Conservation (phyloP, 768 basidiomycete genomes). For the Mycena filopes region DNA sequence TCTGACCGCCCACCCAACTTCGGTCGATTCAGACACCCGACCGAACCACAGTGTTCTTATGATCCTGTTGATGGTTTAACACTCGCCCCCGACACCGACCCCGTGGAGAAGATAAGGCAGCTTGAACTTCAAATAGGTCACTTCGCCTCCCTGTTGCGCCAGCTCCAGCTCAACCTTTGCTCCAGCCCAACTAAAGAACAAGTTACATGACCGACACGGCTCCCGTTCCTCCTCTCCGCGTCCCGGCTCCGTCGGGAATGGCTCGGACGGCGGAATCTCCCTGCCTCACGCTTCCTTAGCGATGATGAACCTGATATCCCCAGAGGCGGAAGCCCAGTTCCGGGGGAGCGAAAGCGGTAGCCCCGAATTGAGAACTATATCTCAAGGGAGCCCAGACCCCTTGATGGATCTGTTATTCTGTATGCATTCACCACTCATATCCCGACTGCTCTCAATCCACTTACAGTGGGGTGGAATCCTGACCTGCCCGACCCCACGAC, state of each 20-base stretch:
- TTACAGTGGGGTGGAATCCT: conserved; percentile 89
- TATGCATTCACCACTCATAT: too few relatives aligned
- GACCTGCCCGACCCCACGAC: conserved; percentile 82
- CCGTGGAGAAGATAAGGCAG: conserved; percentile 79
- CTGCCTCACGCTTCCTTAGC: conserved; percentile 58
- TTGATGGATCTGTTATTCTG: conserved; percentile 75
- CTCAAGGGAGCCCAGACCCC: conserved; percentile 57
- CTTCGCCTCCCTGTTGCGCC: conserved; percentile 1
- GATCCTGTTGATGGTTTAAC: conserved; percentile 87
- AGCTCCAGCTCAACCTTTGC: conserved; percentile 26
- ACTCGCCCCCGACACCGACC: conserved; percentile 81
- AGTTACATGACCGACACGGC: conserved; percentile 64
- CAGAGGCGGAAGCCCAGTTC: conserved; percentile 50
- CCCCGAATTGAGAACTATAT: conserved; percentile 56
- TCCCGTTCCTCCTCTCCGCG: conserved; percentile 54
- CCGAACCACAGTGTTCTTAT: conserved; percentile 86
- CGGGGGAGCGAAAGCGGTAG: conserved; percentile 57
- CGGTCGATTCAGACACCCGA: conserved; percentile 70
- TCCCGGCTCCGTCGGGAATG: conserved; percentile 30
- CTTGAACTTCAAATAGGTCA: conserved; percentile 83
- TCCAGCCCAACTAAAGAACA: conserved; percentile 70
- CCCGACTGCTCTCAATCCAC: too few relatives aligned
- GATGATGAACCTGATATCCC: conserved; percentile 52
- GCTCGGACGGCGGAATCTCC: conserved; percentile 51
- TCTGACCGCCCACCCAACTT: conserved; percentile 18